Percentiles rank a stretch among this genome's conserved stretches.
These are phyloP conservation scores for Aspergillus ibericus DNA, from an alignment of 2,329 filamentous ascomycete species.

Conservation along the genomic window DNA sequence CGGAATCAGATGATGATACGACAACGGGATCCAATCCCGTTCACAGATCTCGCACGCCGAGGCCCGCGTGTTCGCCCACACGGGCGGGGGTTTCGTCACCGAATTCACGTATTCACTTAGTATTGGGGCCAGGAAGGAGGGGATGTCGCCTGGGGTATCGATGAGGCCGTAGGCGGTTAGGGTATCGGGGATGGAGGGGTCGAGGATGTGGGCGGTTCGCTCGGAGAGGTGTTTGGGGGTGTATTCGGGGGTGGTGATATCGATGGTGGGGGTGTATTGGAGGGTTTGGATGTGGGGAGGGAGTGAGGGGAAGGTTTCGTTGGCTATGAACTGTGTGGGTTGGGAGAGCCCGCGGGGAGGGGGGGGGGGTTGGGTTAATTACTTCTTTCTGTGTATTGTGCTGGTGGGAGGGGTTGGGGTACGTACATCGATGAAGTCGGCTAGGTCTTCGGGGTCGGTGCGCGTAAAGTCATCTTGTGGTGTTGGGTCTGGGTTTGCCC, in stretches of 20 bases:
- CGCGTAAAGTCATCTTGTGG: slow-evolving; percentile 1
- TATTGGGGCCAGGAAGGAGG: slow-evolving; percentile 62
- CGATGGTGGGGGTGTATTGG: slow-evolving; percentile 55
- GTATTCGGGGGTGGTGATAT: slow-evolving; percentile 57
- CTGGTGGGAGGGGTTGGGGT: neutral
- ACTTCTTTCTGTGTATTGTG: neutral
- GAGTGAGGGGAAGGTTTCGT: slow-evolving; percentile 66
- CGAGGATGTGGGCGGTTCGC: slow-evolving; percentile 50
- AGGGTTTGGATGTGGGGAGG: slow-evolving; percentile 62
- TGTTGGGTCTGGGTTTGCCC: neutral
- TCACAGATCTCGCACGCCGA: slow-evolving; percentile 73
- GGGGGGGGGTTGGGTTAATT: neutral
- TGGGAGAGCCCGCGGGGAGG: neutral
- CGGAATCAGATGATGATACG: slow-evolving; percentile 87
- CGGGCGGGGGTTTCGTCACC: slow-evolving; percentile 62
- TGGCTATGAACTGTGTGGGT: slow-evolving; percentile 63
- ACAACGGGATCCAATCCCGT: slow-evolving; percentile 71
- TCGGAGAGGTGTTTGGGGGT: slow-evolving; percentile 55
- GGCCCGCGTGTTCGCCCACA: slow-evolving; percentile 59
- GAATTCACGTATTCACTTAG: slow-evolving; percentile 63
- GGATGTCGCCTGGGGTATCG: slow-evolving; percentile 45
- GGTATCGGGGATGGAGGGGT: slow-evolving; percentile 64
- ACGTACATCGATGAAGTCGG: slow-evolving; percentile 72
- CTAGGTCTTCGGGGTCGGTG: slow-evolving; percentile 64
- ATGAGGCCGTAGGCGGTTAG: slow-evolving; percentile 67